A percentile compares a stretch with the other conserved stretches of the same genome.
Evolutionary conservation across 2,329 filamentous ascomycete genomes (phyloP).

Genomic region (Diaporthe humulicola): DNA sequence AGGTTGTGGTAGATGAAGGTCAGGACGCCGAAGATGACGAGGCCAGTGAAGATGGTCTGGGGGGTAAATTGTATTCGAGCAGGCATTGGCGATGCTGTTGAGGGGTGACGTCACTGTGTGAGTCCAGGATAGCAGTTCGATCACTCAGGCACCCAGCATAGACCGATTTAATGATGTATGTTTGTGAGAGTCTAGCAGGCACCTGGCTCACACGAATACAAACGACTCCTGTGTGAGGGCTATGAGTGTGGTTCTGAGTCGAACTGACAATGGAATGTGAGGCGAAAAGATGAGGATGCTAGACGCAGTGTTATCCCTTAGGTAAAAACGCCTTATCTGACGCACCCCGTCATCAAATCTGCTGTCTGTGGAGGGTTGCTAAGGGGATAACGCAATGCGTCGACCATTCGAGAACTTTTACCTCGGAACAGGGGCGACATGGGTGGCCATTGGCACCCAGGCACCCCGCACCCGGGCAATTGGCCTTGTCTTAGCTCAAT

Average conservation of each 20-base stretch:
- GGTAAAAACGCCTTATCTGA: slow-evolving; percentile 19
- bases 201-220: background rate
- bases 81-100: slow-evolving; percentile 15
- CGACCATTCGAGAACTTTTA: background rate
- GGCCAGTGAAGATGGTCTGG: slow-evolving; percentile 16
- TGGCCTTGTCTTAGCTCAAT: background rate
- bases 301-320: background rate
- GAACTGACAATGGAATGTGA: background rate
- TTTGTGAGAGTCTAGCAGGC: background rate
- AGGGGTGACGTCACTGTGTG: slow-evolving; percentile 9
- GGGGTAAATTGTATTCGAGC: background rate
- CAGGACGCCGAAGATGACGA: slow-evolving; percentile 7
- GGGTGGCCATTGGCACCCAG: background rate
- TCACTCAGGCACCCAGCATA: background rate
- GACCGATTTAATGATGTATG: background rate
- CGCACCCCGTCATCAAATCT: background rate
- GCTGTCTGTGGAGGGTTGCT: no score
- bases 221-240: background rate
- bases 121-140: background rate
- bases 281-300: background rate
- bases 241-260: background rate
- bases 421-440: slow-evolving; percentile 4
- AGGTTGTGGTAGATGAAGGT: slow-evolving; percentile 5
- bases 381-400: background rate
- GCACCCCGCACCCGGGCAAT: slow-evolving; percentile 4